Evolutionary conservation across 495 filamentous ascomycete genomes (phyloP).

Genomic region (Penicillium odoratum): DNA sequence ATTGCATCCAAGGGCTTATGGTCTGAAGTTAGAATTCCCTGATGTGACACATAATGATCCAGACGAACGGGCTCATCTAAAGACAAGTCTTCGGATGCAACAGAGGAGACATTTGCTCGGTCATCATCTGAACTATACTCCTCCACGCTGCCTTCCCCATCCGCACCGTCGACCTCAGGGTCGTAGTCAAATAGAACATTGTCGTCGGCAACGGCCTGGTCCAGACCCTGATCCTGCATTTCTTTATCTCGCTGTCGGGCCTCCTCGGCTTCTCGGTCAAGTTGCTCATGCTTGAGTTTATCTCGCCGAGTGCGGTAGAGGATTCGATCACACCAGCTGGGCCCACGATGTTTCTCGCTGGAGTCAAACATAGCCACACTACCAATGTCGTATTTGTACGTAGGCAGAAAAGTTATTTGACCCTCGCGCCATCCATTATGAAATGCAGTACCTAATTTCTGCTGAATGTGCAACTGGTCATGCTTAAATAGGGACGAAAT

Average conservation of each 20-base stretch:
- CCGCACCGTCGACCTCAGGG: slow-evolving; percentile 67
- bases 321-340: slow-evolving; percentile 98
- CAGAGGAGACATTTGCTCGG: slow-evolving; percentile 16
- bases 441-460: slow-evolving; percentile 72
- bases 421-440: slow-evolving; percentile 93
- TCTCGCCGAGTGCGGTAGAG: slow-evolving; percentile 76
- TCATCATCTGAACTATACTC: slow-evolving; percentile 52
- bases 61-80: slow-evolving; percentile 55
- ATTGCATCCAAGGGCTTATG: slow-evolving; percentile 87
- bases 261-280: slow-evolving; percentile 61
- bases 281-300: slow-evolving; percentile 67
- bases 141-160: slow-evolving; percentile 42
- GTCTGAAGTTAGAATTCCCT: slow-evolving; percentile 86
- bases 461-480: slow-evolving; percentile 80
- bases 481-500: slow-evolving; percentile 83
- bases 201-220: slow-evolving; percentile 74
- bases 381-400: slow-evolving; percentile 97
- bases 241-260: slow-evolving; percentile 75
- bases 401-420: slow-evolving; percentile 82
- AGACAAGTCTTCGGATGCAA: slow-evolving; percentile 14
- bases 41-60: slow-evolving; percentile 82
- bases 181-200: slow-evolving; percentile 89
- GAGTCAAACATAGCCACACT: slow-evolving; percentile 91
- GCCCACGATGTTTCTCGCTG: slow-evolving; percentile 87
- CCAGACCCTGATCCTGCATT: slow-evolving; percentile 77